Evolutionary conservation across 352 stramenopile genomes (phyloP), one percentile per base, ranked within the genome.

Genomic region (Phytopythium mirpurense): DNA sequence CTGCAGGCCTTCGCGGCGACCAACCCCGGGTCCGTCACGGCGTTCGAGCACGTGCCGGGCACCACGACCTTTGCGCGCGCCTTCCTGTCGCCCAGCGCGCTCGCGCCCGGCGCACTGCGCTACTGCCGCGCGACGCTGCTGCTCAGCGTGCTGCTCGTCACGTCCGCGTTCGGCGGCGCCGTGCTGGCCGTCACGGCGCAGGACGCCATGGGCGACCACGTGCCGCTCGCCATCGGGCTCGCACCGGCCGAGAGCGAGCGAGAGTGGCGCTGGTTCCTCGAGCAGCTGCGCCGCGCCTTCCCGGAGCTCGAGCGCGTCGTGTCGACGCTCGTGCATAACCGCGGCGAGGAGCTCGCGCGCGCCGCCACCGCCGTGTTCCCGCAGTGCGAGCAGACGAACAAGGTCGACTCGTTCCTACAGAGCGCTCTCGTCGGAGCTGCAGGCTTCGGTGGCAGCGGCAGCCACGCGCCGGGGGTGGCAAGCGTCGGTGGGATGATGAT

Each of bases 191-290:
- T 72, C 14, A 89, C 77, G 5, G 73, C 74, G 16, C 78, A 91
- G 54, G 81, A 91, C 31, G 75, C 78, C 0, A 86, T 91, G 78
- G 78, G 81, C 0, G 78, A 91, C 42, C 85, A 88, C 56, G 66
- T 91, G 4, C 78, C 81, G 9, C 61, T 91, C 34, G 81, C 81
- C 0, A 65, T 91, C 36, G 76, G 60, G 3, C 70, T 91, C 35
- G 78, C 67, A 10, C 57, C 74, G 2, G 55, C 50, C 9, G 81
- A 91, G 48, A 78, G 57, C 26, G 76, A 88, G 34, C 55, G 63
- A 0, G 76, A 82, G 24, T 91, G 81, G 81, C 42, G 51, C 0
- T 91, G 88, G 51, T 91, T 91, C 48, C 35, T 91, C 43, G 59
- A 78, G 36, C 65, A 91, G 24, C 38, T 89, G 46, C 60, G 60